phyloP scores from a whole-genome alignment of 495 filamentous ascomycete genomes.

The Gamarada debralockiae region DNA sequence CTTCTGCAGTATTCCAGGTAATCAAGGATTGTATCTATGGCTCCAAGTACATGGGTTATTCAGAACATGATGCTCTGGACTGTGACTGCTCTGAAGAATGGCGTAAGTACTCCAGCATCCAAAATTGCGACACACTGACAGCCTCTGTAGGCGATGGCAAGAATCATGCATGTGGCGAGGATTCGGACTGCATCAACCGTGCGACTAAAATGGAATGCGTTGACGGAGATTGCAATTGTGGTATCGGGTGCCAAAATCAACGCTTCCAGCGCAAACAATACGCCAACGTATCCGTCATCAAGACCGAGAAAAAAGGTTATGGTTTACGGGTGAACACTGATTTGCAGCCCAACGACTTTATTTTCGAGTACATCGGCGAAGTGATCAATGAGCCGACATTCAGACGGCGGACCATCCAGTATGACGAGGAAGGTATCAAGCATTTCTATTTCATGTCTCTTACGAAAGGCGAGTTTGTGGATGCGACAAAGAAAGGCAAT shows the following conservation, averaged over 20 bases:
- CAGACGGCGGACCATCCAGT: slow-evolving; percentile 81
- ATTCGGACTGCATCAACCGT: slow-evolving; percentile 98
- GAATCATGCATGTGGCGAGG: slow-evolving; percentile 90
- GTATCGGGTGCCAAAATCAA: slow-evolving; percentile 85
- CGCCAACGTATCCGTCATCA: slow-evolving; percentile 89
- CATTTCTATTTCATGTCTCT: slow-evolving; percentile 99
- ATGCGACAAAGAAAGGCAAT: slow-evolving; percentile 96
- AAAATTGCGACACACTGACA: slow-evolving; percentile 27
- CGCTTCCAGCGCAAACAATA: slow-evolving; percentile 91
- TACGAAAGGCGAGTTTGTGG: slow-evolving; percentile 92
- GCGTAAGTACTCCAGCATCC: slow-evolving; percentile 61
- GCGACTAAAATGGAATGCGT: slow-evolving; percentile 97
- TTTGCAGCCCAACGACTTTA: slow-evolving; percentile 78
- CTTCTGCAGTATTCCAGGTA: slow-evolving; percentile 70
- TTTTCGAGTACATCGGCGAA: slow-evolving; percentile 98
- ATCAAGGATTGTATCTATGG: slow-evolving; percentile 84
- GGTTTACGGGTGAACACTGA: slow-evolving; percentile 79
- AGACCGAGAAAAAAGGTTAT: slow-evolving; percentile 95
- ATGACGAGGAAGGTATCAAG: slow-evolving; percentile 92
- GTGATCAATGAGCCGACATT: slow-evolving; percentile 93
- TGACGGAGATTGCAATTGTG: slow-evolving; percentile 79
- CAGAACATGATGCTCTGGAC: slow-evolving; percentile 85
- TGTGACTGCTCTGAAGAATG: slow-evolving; percentile 96
- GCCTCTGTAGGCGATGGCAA: slow-evolving; percentile 53
- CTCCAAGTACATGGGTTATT: slow-evolving; percentile 81